phyloP scores from a whole-genome alignment of 116 monocot species.

The Dioscorea cayenensis region DNA sequence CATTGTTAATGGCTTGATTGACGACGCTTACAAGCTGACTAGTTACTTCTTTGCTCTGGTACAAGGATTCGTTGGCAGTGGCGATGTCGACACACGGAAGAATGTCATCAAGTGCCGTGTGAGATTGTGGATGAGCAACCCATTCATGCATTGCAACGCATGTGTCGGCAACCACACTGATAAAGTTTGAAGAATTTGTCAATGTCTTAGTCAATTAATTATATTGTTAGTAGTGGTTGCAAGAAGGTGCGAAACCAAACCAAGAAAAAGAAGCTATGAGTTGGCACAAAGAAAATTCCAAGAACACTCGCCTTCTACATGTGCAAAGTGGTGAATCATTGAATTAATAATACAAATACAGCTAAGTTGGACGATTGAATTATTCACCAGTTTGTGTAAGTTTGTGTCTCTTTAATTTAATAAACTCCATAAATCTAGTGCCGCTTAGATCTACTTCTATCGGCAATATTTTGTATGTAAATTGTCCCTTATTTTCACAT shows the following conservation, averaged over 20 bases:
- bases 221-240: not conserved
- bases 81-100: slow-evolving; percentile 75
- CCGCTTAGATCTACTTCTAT: not conserved
- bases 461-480: not conserved
- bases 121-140: slow-evolving; percentile 54
- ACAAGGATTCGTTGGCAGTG: slow-evolving; percentile 65
- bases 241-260: too few species aligned
- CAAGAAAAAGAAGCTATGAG: not conserved
- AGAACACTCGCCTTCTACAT: too few species aligned
- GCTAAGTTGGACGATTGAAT: not conserved
- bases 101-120: slow-evolving; percentile 80
- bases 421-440: not conserved
- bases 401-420: not conserved
- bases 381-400: not conserved
- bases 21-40: slow-evolving; percentile 61
- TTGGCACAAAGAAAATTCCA: not conserved
- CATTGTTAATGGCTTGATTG: slow-evolving; percentile 48
- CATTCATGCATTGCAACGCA: slow-evolving; percentile 96
- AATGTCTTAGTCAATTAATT: too few species aligned
- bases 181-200: not conserved
- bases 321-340: not conserved
- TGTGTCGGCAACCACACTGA: slow-evolving; percentile 71
- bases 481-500: too few species aligned
- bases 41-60: slow-evolving; percentile 52
- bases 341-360: not conserved